phyloP scores from a whole-genome alignment of 257 asterid genomes.

The Plectranthus barbatus region DNA sequence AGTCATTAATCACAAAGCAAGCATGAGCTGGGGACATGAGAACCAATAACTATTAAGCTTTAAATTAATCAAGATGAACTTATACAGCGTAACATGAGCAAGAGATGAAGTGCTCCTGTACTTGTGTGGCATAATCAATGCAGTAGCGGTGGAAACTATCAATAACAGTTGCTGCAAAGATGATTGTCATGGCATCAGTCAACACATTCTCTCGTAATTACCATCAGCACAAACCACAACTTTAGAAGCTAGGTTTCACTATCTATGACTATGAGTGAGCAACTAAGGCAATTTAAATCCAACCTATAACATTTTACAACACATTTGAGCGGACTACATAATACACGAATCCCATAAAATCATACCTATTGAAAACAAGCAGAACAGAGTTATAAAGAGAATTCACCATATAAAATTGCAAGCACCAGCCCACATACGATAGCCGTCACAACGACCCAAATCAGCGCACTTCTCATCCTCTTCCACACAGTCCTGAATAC shows the following conservation, averaged over 20 bases:
- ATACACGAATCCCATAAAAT: background rate
- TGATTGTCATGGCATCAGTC: background rate
- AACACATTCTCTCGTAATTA: background rate
- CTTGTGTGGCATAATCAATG: background rate
- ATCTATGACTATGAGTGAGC: background rate
- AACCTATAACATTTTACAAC: background rate
- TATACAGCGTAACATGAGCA: background rate
- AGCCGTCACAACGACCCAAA: slow-evolving; percentile 83
- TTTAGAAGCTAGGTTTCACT: background rate
- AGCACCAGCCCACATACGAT: slow-evolving; percentile 75
- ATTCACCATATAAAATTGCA: slow-evolving; percentile 80
- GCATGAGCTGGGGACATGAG: background rate
- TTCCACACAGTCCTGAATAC: slow-evolving; percentile 69
- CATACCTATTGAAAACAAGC: background rate
- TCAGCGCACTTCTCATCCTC: slow-evolving; percentile 78
- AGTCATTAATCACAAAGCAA: slow-evolving; percentile 1
- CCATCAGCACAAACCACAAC: background rate
- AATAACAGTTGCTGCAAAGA: background rate
- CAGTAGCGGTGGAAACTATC: slow-evolving; percentile 3
- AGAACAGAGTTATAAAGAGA: background rate
- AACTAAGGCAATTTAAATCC: slow-evolving; percentile 1
- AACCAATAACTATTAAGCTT: background rate
- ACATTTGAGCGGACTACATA: background rate
- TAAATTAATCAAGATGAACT: background rate
- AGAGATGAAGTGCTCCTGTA: background rate